Evolutionary conservation across 2,329 filamentous ascomycete species (phyloP), one percentile per base, ranked within the genome.

Genomic region (Cladosporium oxysporum): DNA sequence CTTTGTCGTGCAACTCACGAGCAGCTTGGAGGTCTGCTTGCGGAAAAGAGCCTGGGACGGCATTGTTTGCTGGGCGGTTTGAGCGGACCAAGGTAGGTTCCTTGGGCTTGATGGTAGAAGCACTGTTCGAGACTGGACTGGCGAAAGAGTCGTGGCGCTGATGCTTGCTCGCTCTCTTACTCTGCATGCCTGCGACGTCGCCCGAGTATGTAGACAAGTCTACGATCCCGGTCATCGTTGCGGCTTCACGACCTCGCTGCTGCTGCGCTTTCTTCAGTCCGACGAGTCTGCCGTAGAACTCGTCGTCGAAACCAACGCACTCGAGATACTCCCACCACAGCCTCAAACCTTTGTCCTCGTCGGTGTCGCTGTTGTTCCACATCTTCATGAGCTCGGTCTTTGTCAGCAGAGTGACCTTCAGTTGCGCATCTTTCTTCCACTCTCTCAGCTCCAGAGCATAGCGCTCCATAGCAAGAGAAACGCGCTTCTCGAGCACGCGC

Each of bases 281-380:
- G 23, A 79, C 76, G 8, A 83, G 74, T 70, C 76, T 72, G 5
- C 77, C 70, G 67, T 82, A 82, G 72, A 83, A 81, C 2, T 74
- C 75, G 12, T 67, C 62, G 57, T 80, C 79, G 71, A 76, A 83
- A 16, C 73, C 72, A 3, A 79, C 73, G 65, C 80, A 83, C 70
- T 81, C 69, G 31, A 83, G 73, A 60, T 83, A 83, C 72, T 83
- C 80, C 78, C 79, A 82, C 78, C 77, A 82, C 28, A 83, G 75
- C 21, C 82, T 74, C 10, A 83, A 71, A 6, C 80, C 80, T 0
- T 77, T 76, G 12, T 76, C 74, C 6, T 76, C 71, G 44, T 77
- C 80, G 0, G 74, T 72, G 71, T 83, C 81, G 41, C 77, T 75
- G 70, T 77, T 71, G 12, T 75, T 71, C 68, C 83, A 83, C 1